Conservation (phyloP, 805 yeast genomes). For the Wickerhamiella nectarea region DNA sequence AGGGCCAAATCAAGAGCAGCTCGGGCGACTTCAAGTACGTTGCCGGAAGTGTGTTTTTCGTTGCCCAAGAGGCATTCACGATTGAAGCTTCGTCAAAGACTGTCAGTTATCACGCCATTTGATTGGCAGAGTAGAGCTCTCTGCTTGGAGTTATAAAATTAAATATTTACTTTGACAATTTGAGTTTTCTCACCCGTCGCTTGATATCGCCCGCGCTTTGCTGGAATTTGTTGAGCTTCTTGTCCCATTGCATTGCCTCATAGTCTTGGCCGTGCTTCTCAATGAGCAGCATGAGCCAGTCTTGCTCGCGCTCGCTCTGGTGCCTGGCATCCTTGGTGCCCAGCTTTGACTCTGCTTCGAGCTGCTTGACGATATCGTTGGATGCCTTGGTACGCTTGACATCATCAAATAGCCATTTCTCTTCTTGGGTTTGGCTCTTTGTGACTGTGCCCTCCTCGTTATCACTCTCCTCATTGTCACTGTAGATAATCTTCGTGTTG, state of each 20-base stretch:
- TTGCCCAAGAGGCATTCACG: conserved; percentile 58
- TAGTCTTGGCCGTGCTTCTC: conserved; percentile 80
- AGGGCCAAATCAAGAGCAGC: conserved; percentile 39
- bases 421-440: conserved; percentile 33
- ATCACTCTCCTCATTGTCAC: conserved; percentile 36
- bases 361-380: conserved; percentile 51
- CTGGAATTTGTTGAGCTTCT: conserved; percentile 67
- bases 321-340: conserved; percentile 25
- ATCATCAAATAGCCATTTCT: conserved; percentile 57
- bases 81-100: conserved; percentile 33
- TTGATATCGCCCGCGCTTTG: conserved; percentile 74
- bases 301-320: conserved; percentile 59
- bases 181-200: conserved; percentile 61
- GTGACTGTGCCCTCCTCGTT: conserved; percentile 60
- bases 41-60: conserved; percentile 71
- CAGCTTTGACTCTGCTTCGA: conserved; percentile 46
- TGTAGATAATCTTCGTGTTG: conserved; percentile 19
- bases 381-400: conserved; percentile 22
- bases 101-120: conserved; percentile 77
- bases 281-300: conserved; percentile 51
- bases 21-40: conserved; percentile 36
- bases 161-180: conserved; percentile 23
- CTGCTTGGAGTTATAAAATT: not conserved
- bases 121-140: too few relatives aligned
- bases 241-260: conserved; percentile 85